Percentiles rank a stretch among this genome's conserved stretches.
Conservation (phyloP, 306 rosid genomes). For the Begonia peltatifolia region DNA sequence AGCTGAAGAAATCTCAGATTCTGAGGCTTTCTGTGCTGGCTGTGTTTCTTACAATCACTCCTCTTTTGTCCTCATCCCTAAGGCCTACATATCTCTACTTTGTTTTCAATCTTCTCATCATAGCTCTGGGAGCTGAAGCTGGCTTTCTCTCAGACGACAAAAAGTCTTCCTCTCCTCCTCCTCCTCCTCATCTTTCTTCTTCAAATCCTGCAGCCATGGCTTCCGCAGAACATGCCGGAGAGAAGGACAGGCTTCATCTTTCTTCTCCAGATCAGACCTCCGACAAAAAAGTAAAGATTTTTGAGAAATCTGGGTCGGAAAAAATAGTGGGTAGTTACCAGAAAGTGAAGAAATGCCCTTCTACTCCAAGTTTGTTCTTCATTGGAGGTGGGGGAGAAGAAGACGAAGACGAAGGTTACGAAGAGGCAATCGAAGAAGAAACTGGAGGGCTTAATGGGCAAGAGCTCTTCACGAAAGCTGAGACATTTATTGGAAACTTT, state of each 20-base stretch:
- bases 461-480: constrained; percentile 66
- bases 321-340: constrained; percentile 12
- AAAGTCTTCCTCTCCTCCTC: constrained; percentile 9
- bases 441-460: constrained; percentile 32
- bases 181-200: background rate
- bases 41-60: constrained; percentile 47
- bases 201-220: background rate
- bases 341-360: constrained; percentile 36
- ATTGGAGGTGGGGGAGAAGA: constrained; percentile 38
- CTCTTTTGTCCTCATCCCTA: constrained; percentile 45
- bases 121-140: constrained; percentile 63
- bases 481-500: constrained; percentile 66
- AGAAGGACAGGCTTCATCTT: too few species aligned
- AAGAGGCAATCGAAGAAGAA: constrained; percentile 27
- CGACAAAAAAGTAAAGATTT: constrained; percentile 9
- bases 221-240: too few species aligned
- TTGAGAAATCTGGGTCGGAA: constrained; percentile 26
- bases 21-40: constrained; percentile 27
- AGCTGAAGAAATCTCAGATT: constrained; percentile 37
- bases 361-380: constrained; percentile 47
- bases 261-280: background rate
- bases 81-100: constrained; percentile 47
- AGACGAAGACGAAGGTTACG: constrained; percentile 15
- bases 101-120: constrained; percentile 46
- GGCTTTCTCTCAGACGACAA: constrained; percentile 49